Base-by-base conservation (phyloP, 345 rosid genomes). In the Anacardium occidentale region DNA sequence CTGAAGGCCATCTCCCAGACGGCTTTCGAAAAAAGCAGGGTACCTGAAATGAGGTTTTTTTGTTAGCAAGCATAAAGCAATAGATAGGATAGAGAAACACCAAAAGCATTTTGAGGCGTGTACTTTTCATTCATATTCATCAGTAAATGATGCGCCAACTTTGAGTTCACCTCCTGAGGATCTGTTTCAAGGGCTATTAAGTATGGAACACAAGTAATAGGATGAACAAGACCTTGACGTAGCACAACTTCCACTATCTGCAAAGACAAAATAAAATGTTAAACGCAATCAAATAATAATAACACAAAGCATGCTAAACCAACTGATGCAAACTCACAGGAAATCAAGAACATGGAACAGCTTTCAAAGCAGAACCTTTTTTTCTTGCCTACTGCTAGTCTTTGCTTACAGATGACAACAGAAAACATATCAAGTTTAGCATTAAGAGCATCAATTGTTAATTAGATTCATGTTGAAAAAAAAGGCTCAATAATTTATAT, bases 91-190 rank as follows among this genome's bases (percentile, higher is more conserved):
- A 70, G 24, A 72, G 17, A 64, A 47, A 52, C 45, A 55, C 32
- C 66, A 68, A 52, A 56, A 72, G 77, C 60, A 62, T 44, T 53
- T 48, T 65, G 22, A 62, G 84, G 74, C 58, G 73, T 62, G 40
- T 93, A 96, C 99, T 95, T 95, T 83, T 95, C 99, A 81, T 95
- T 92, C 99, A 95, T 95, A 77, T 95, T 95, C 97, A 91, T 91
- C 79, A 95, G 90, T 81, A 96, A 82, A 82, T 90, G 98, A 87
- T 96, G 99, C 40, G 98, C 96, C 90, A 93, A 83, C 83, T 96
- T 96, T 45, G 93, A 91, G 85, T 96, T 96, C 64, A 78, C 83
- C 77, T 96, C 99, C 71, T 76, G 88, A 63, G 95, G 99, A 89
- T 96, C 99, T 58, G 97, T 87, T 86, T 96, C 99, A 45, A 96